phyloP scores from a whole-genome alignment of 106 monocot genomes.

The Alisma plantagoaquatica region DNA sequence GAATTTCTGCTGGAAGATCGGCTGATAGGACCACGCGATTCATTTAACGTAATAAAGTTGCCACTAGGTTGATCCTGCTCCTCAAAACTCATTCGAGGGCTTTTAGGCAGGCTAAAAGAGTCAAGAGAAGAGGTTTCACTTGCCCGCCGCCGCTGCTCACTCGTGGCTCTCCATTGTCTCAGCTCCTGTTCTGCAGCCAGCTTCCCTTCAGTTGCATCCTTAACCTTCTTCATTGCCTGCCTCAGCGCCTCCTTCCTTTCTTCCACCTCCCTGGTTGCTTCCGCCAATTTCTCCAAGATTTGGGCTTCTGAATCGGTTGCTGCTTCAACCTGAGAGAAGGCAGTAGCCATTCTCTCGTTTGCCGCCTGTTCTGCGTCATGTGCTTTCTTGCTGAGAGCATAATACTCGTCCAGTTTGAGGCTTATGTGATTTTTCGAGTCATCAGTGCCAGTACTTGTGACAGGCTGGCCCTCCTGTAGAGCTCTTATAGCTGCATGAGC shows the following conservation, averaged over 20 bases:
- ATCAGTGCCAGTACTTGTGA: conserved; percentile 6
- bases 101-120: not conserved
- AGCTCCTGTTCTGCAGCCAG: conserved; percentile 45
- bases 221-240: conserved; percentile 27
- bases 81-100: conserved; percentile 10
- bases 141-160: conserved; percentile 24
- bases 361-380: conserved; percentile 43
- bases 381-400: conserved; percentile 42
- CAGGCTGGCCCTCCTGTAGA: conserved; percentile 30
- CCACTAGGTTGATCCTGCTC: not conserved
- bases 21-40: too few relatives aligned
- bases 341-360: conserved; percentile 27
- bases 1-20: not conserved
- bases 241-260: conserved; percentile 31
- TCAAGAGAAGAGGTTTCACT: conserved; percentile 1
- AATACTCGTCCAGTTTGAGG: conserved; percentile 48
- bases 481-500: conserved; percentile 38
- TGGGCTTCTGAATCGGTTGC: conserved; percentile 30
- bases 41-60: not conserved
- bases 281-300: conserved; percentile 22
- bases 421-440: conserved; percentile 13
- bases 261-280: conserved; percentile 18
- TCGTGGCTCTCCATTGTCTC: conserved; percentile 41
- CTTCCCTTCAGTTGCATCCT: conserved; percentile 35
- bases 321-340: conserved; percentile 33